phyloP scores from a whole-genome alignment of 257 asterid genomes.

The Solanum habrochaites region DNA sequence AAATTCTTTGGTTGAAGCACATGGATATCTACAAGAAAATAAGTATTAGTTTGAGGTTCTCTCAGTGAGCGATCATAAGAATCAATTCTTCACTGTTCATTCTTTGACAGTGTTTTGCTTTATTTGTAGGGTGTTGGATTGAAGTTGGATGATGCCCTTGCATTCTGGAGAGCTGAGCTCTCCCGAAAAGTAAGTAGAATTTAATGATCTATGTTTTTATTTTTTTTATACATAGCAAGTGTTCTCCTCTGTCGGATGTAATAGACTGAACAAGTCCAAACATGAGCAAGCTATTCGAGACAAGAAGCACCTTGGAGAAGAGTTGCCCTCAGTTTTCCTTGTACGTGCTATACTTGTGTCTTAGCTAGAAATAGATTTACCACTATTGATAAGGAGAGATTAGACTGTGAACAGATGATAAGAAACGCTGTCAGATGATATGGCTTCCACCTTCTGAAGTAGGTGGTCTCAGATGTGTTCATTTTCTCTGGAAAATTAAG shows the following conservation, averaged over 20 bases:
- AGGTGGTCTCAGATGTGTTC: background rate
- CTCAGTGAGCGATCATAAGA: background rate
- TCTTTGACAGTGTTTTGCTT: background rate
- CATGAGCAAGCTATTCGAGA: background rate
- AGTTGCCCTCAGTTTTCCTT: background rate
- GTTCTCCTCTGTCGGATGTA: background rate
- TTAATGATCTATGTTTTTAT: background rate
- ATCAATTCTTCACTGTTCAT: background rate
- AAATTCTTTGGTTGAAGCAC: background rate
- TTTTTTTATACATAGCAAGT: background rate
- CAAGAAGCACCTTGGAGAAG: background rate
- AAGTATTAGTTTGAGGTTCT: background rate
- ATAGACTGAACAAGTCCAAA: background rate
- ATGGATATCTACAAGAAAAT: background rate
- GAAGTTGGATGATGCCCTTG: constrained; percentile 96
- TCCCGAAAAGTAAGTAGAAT: constrained; percentile 49
- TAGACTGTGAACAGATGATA: background rate
- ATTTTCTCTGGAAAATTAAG: background rate
- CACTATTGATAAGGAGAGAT: background rate
- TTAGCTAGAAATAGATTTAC: background rate
- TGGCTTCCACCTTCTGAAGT: background rate
- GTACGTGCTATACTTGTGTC: background rate
- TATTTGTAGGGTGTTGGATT: constrained; percentile 74
- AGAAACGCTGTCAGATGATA: background rate
- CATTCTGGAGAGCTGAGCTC: constrained; percentile 94